Evolutionary conservation across 2,329 filamentous ascomycete genomes (phyloP).

Genomic region (Orbilia brochopaga): DNA sequence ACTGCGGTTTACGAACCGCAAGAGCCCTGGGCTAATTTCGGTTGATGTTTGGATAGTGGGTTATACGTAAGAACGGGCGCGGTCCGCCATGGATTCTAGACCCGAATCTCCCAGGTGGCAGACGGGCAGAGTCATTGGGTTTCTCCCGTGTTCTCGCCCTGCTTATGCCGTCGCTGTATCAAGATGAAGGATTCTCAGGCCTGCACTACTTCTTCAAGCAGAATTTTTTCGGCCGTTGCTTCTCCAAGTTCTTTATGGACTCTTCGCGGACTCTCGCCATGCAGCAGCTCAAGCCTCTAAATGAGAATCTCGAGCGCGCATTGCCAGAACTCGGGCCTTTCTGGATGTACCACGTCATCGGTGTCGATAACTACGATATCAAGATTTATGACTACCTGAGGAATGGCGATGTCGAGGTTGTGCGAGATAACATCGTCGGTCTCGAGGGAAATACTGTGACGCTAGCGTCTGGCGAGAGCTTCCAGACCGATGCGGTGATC

Average conservation of each 20-base stretch:
- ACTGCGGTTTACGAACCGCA: not conserved
- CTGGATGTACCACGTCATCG: slow-evolving; percentile 50
- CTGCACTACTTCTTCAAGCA: slow-evolving; percentile 49
- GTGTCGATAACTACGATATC: slow-evolving; percentile 44
- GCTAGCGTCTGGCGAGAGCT: slow-evolving; percentile 26
- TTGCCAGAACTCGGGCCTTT: slow-evolving; percentile 36
- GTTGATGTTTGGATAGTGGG: slow-evolving; percentile 56
- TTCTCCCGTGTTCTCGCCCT: slow-evolving; percentile 33
- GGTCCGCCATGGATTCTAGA: slow-evolving; percentile 65
- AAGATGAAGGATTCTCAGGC: slow-evolving; percentile 42
- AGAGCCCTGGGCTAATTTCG: not conserved
- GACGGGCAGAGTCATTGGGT: slow-evolving; percentile 29
- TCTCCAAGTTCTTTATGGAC: slow-evolving; percentile 38
- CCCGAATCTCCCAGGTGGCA: slow-evolving; percentile 20
- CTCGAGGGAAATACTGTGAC: slow-evolving; percentile 22
- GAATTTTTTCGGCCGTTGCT: slow-evolving; percentile 30
- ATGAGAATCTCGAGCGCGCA: slow-evolving; percentile 19
- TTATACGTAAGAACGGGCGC: slow-evolving; percentile 66
- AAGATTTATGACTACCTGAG: slow-evolving; percentile 40
- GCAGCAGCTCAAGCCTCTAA: slow-evolving; percentile 31
- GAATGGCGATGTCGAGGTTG: slow-evolving; percentile 29
- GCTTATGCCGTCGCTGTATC: slow-evolving; percentile 39
- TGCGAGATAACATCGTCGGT: slow-evolving; percentile 22
- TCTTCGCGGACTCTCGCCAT: slow-evolving; percentile 18
- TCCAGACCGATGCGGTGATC: slow-evolving; percentile 37